A percentile compares a stretch with the other conserved stretches of the same genome.
These are phyloP conservation scores for Rubia yunnanensis DNA, from an alignment of 257 asterid genomes.

Conservation along the genomic window DNA sequence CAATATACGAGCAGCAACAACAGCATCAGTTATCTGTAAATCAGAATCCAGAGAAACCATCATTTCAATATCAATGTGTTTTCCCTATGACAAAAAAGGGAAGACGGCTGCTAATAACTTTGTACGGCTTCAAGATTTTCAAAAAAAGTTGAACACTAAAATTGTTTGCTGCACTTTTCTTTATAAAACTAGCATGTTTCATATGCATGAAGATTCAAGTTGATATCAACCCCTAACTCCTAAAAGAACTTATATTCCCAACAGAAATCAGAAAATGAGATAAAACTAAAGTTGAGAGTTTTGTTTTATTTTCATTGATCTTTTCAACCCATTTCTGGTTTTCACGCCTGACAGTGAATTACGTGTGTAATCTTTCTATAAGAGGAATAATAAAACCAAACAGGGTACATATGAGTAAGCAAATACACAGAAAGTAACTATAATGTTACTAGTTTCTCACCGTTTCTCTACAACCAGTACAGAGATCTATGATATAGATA, in stretches of 20 bases:
- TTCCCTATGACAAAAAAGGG: neutral
- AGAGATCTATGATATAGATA: neutral
- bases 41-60: constrained; percentile 3
- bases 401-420: neutral
- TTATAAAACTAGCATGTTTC: neutral
- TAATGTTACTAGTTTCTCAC: neutral
- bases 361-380: neutral
- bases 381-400: neutral
- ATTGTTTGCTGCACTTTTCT: neutral
- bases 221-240: neutral
- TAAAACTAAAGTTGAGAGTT: neutral
- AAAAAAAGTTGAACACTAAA: neutral
- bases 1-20: constrained; percentile 96
- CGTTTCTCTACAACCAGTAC: neutral
- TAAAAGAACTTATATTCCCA: neutral
- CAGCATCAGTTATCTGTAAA: constrained; percentile 87
- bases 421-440: no score
- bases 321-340: neutral
- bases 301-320: neutral
- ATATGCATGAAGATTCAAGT: neutral
- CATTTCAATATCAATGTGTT: neutral
- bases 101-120: neutral
- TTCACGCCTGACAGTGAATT: neutral
- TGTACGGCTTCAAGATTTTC: neutral
- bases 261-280: neutral